Percentiles rank a stretch among this genome's conserved stretches.
Evolutionary conservation across 148 eudicot genomes (phyloP).

Genomic region (Chenopodium formosanum): DNA sequence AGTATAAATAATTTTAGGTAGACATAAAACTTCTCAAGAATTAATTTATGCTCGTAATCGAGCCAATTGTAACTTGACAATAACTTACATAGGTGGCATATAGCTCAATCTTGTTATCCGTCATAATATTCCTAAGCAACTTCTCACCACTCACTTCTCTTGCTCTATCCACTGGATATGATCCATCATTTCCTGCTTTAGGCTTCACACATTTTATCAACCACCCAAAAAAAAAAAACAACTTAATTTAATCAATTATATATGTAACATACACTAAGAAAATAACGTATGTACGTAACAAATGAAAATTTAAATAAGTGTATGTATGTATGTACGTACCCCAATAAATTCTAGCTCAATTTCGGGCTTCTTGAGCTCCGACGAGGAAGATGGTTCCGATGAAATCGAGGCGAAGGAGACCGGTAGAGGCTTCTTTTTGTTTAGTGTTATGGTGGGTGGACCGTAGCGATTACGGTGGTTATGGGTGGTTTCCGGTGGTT

Average conservation of each 20-base stretch:
- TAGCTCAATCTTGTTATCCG: constrained; percentile 89
- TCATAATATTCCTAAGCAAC: constrained; percentile 77
- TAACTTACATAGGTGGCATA: constrained; percentile 84
- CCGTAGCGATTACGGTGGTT: constrained; percentile 18
- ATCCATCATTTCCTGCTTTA: constrained; percentile 56
- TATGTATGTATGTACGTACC: constrained; percentile 28
- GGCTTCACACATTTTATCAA: constrained; percentile 40
- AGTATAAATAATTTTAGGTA: too few species aligned
- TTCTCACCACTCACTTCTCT: constrained; percentile 81
- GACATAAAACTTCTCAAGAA: too few species aligned
- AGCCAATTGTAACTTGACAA: too few species aligned
- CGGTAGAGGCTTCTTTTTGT: constrained; percentile 26
- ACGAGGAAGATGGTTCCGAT: constrained; percentile 37
- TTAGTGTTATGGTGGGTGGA: constrained; percentile 13
- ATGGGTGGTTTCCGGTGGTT: constrained; percentile 33
- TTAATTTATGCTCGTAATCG: too few species aligned
- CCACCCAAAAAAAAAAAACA: background rate
- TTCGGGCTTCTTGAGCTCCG: constrained; percentile 41
- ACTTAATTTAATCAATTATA: too few species aligned
- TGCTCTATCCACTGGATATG: constrained; percentile 58
- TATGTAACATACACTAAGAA: background rate
- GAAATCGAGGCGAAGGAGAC: constrained; percentile 39
- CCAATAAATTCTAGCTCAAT: constrained; percentile 87
- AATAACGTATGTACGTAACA: background rate
- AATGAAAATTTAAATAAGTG: too few species aligned